These are phyloP conservation scores for Pythium phragmiticola DNA, from an alignment of 352 stramenopile species.

Conservation along the genomic window DNA sequence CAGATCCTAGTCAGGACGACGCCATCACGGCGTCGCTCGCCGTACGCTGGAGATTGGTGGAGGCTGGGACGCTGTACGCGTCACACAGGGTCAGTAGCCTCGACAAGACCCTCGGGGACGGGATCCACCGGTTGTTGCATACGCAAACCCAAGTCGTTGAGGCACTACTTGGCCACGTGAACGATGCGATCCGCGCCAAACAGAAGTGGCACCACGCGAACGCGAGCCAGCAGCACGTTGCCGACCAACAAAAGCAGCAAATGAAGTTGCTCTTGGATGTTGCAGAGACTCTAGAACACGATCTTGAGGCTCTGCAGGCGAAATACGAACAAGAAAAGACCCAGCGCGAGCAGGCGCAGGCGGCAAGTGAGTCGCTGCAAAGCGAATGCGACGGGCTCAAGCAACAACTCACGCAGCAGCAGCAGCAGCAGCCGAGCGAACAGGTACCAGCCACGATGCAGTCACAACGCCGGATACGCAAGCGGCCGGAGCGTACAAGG, in stretches of 20 bases:
- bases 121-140: constrained; percentile 37
- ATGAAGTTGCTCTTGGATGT: constrained; percentile 67
- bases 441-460: neutral
- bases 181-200: constrained; percentile 16
- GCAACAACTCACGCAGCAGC: neutral
- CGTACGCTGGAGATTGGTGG: constrained; percentile 51
- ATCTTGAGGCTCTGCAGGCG: constrained; percentile 47
- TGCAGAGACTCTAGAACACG: constrained; percentile 56
- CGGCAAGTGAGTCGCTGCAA: constrained; percentile 47
- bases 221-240: constrained; percentile 23
- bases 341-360: constrained; percentile 42
- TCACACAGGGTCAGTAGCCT: constrained; percentile 35
- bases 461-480: constrained; percentile 7
- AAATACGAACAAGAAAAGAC: constrained; percentile 50
- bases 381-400: constrained; percentile 29
- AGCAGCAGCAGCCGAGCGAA: neutral
- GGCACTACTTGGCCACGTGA: constrained; percentile 34
- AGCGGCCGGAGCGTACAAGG: neutral
- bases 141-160: constrained; percentile 56
- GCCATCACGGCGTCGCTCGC: constrained; percentile 27
- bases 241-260: constrained; percentile 36
- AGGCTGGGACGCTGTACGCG: constrained; percentile 50
- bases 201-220: constrained; percentile 17
- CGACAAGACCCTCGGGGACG: constrained; percentile 35
- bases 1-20: neutral